phyloP scores from a whole-genome alignment of 106 monocot genomes.

The Amphibolis antarctica region DNA sequence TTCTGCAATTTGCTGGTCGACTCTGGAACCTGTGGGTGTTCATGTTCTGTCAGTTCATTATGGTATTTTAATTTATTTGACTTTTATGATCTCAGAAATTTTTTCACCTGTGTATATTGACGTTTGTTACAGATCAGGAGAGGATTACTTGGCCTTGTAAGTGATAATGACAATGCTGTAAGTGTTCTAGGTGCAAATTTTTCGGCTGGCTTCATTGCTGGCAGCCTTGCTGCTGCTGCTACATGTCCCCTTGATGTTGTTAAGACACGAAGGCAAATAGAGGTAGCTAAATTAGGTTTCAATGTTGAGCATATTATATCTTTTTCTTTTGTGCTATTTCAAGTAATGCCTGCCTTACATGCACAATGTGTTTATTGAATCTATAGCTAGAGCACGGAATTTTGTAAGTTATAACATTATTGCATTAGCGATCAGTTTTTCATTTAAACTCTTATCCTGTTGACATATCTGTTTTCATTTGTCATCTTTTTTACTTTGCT shows the following conservation, averaged over 20 bases:
- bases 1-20: constrained; percentile 91
- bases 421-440: neutral
- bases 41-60: neutral
- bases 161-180: constrained; percentile 54
- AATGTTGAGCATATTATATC: neutral
- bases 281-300: constrained; percentile 28
- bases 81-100: too few species aligned
- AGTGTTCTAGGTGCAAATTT: constrained; percentile 75
- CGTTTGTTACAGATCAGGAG: constrained; percentile 44
- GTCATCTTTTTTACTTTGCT: neutral
- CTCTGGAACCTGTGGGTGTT: constrained; percentile 62
- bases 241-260: constrained; percentile 97
- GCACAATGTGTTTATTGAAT: too few species aligned
- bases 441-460: neutral
- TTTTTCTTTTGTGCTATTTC: neutral
- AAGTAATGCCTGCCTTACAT: too few species aligned
- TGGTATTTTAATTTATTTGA: too few species aligned
- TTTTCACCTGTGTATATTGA: neutral
- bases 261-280: constrained; percentile 89
- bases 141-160: constrained; percentile 42
- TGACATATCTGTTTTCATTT: neutral
- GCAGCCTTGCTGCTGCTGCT: constrained; percentile 75
- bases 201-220: constrained; percentile 75
- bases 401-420: neutral
- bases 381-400: neutral